Base-by-base conservation (phyloP, 441 rosid genomes). In the Croton setiger region DNA sequence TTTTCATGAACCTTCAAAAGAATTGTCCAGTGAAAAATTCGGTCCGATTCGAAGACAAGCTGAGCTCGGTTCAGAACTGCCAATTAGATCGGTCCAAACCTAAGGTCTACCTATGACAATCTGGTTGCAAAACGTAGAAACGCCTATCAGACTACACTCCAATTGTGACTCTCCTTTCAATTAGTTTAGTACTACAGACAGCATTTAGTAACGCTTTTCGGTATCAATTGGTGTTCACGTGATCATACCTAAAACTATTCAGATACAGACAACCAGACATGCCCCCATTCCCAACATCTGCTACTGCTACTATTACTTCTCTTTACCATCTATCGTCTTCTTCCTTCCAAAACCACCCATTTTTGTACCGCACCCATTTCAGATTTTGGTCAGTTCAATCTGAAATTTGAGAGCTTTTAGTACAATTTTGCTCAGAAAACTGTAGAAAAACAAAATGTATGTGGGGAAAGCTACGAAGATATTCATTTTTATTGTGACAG, bases 391-490 rank as follows among this genome's bases (percentile, higher is more conserved):
- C 53, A 43, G 71, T 66, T 55, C 27, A 0, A 21, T 8, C 70
- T 39, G 36, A 54, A 39, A 66, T 21, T 4, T 56, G 43, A 2
- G 17, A 52, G 11, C 60, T 66, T 65, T 66, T 6, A 20, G 69
- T 51, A 53, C 69, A 48, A 15, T 9, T 6, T 31, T 12, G 62
- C 21, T 58, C 62, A 58, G 59, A 55, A n/a, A 18, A 18, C 55
- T 52, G 12, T 18, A 7, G 11, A 52, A 6, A 52, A 54, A 7
- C 2, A 64, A 78, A 67, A 83, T 88, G 88, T 86, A 86, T 71
- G 87, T 88, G 21, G 93, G 98, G 55, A 90, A 93, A 83, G 98
- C 98, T 71, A 93, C 98, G 68, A 93, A 90, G 88, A 93, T 93
- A 87, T 93, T 93, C 83, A 88, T 93, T 74, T 93, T 93, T 93